Percentiles rank a stretch among this genome's conserved stretches.
Evolutionary conservation across 192 early-diverging fungal species (phyloP).

Genomic region (Rhizophagus clarus): DNA sequence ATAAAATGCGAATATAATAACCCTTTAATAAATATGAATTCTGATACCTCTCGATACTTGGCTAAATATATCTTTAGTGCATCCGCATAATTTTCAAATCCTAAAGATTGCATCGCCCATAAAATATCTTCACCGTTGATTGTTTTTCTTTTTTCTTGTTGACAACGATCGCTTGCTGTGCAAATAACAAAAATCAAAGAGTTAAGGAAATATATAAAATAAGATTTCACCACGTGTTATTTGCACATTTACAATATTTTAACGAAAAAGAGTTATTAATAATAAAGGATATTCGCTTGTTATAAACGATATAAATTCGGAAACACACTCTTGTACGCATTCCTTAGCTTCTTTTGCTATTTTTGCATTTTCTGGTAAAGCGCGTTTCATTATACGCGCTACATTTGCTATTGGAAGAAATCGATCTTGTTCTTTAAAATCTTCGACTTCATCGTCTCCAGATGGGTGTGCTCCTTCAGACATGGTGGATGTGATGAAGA

Average conservation of each 20-base stretch:
- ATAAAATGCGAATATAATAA: not conserved
- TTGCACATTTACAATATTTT: not conserved
- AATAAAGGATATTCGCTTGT: conserved; percentile 84
- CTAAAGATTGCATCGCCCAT: conserved; percentile 97
- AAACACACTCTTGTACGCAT: conserved; percentile 95
- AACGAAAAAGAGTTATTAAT: not conserved
- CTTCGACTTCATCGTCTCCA: conserved; percentile 59
- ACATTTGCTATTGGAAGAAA: conserved; percentile 96
- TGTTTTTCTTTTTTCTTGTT: conserved; percentile 95
- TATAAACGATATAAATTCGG: conserved; percentile 98
- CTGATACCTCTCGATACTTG: conserved; percentile 86
- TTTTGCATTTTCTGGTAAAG: conserved; percentile 95
- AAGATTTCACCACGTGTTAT: not conserved
- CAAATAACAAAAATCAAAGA: not conserved
- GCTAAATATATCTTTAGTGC: conserved; percentile 85
- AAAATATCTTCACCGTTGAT: conserved; percentile 98
- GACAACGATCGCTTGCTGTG: conserved; percentile 90
- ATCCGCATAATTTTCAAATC: conserved; percentile 96
- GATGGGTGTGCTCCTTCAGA: conserved; percentile 51
- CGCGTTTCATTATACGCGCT: conserved; percentile 95
- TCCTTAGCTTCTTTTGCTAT: conserved; percentile 99
- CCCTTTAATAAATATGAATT: not conserved
- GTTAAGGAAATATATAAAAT: not conserved
- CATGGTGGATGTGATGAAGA: conserved; percentile 27
- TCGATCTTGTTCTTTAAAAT: conserved; percentile 93